Evolutionary conservation across 2,329 filamentous ascomycete species (phyloP), one percentile per base, ranked within the genome.

Genomic region (Purpureocillium lavendulum): DNA sequence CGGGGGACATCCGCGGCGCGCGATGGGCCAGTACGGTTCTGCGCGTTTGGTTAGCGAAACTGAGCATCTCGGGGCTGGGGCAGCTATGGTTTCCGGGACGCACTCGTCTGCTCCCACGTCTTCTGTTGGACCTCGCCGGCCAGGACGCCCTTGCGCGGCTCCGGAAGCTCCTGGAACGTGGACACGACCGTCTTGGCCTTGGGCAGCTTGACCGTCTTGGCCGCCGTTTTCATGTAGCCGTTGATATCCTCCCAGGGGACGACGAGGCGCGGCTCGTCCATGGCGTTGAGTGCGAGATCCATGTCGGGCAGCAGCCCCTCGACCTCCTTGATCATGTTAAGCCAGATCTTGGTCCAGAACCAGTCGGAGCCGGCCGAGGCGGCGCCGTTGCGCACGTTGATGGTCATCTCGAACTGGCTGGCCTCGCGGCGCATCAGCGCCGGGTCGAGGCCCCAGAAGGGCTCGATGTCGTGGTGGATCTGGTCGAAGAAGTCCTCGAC

Each of bases 191-290:
- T 61, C 6, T 65, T 65, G 5, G 66, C 58, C 0, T 64, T 56
- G 13, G 57, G 53, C 33, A 80, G 60, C 13, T 55, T 57, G 33
- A 67, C 61, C 8, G 65, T 70, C 45, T 67, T 60, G 39, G 66
- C 62, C 28, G 77, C 77, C 41, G 68, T 66, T 34, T 62, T 55
- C 59, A 84, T 67, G 40, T 73, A 69, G 1, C 56, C 55, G 18
- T 74, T 60, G 37, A 84, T 71, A 6, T 77, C 70, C 51, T 84
- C 78, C 69, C 72, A 82, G 3, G 78, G 71, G 2, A 76, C 73
- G 11, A 83, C 69, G 8, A 84, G 51, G 18, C 80, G 67, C 30
- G 80, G 80, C 52, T 84, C 79, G 48, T 84, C 80, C 70, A 83
- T 77, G 26, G 73, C 66, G 46, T 84, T 84, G 43, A 83, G 65